Evolutionary conservation across 2,329 filamentous ascomycete genomes (phyloP), one percentile per base, ranked within the genome.

Genomic region (Sclerotinia glacialis): DNA sequence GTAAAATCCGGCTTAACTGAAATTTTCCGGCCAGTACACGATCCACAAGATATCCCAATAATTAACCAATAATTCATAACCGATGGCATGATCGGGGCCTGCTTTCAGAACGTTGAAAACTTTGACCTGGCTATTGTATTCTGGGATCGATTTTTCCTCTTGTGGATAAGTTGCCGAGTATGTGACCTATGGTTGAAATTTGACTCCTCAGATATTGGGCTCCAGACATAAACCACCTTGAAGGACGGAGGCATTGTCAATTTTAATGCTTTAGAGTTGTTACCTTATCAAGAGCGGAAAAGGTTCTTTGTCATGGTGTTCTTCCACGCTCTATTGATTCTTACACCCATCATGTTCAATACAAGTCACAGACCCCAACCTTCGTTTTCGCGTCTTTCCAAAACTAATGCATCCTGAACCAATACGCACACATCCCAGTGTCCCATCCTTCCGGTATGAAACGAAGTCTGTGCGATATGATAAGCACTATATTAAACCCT

Each of bases 271-370:
- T 46, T 18, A n/a, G 5, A 31, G 3, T 47, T 34, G 3, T 47
- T 12, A 18, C 34, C 28, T n/a, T 21, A 34, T 60, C 42, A 31
- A 37, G 34, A n/a, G 6, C 44, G 34, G 21, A 12, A 47, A 46
- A 47, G 3, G 42, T 34, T 34, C n/a, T 60, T 46, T 21, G 14
- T 21, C 28, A 23, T 34, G 56, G 23, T 60, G 2, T 47, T 34
- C 21, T 47, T 60, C 42, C 21, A 21, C 28, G 56, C 42, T 60
- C 47, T 44, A 18, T 60, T 47, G 42, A 60, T 47, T 60, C 42
- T 47, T 60, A 21, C 42, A n/a, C 42, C 28, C 56, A 28, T 21
- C 18, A 16, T 26, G 37, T 46, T 34, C 26, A 7, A 23, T 16
- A 23, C 16, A n/a, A 34, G 12, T 60, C 42, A 60, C 42, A 60